Evolutionary conservation across 164 flowering plant genomes (phyloP), one percentile per base, ranked within the genome.

Genomic region (Cinnamomum micranthum): DNA sequence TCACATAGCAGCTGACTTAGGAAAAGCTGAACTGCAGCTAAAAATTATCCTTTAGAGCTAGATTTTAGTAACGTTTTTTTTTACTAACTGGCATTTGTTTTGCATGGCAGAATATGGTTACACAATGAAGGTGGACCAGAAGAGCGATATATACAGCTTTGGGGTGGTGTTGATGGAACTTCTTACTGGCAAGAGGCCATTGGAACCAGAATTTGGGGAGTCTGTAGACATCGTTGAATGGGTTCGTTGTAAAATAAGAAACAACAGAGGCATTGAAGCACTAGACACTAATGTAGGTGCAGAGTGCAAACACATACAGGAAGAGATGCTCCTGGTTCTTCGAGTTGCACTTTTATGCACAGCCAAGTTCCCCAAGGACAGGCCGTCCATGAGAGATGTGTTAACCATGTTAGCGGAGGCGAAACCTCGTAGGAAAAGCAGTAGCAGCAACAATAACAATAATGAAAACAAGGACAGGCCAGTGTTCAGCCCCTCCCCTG

Each of bases 331-430:
- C 0, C 77, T 92, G 72, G 95, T 96, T 50, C 91, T 96, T 50
- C 78, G 94, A n/a, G 84, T 94, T 65, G 97, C 98, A 10, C 87
- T 94, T 55, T 81, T 92, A 22, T 94, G 99, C 78, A 94, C 97
- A 10, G 94, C 97, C 31, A 92, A 88, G 86, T 86, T 83, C 73
- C 98, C 99, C 1, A 94, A 82, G 80, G 98, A 92, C 79, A 88
- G 99, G 76, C 99, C 99, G 3, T 88, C 99, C 28, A 94, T 94
- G 99, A 86, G 95, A 78, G 97, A 95, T 75, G 92, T 91, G 27
- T 77, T 93, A 69, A 87, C 94, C 27, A 95, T 93, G 97, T 91
- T 95, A 5, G 94, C 86, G 60, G 98, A 91, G 84, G 98, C 97
- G 11, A 93, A 92, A 75, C 99, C 99, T 27, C 71, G 98, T 67